Percentiles rank a stretch among this genome's conserved stretches.
These are phyloP conservation scores for Globisporangium nagaii DNA, from an alignment of 352 stramenopile genomes.

Conservation along the genomic window DNA sequence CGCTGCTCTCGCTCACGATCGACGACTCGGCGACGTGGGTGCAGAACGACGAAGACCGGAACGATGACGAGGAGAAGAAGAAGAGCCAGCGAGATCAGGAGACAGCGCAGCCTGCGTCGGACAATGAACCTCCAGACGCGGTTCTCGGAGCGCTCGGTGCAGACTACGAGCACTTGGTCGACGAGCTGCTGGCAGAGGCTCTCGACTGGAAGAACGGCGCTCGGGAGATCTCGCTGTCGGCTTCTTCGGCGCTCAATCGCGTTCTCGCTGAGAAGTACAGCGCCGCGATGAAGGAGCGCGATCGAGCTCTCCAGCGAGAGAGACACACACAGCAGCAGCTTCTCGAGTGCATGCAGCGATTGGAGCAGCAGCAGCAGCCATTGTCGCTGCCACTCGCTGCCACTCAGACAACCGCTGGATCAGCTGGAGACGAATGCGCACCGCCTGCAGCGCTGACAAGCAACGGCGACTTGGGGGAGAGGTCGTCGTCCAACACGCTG, in stretches of 20 bases:
- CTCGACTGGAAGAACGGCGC: slow-evolving; percentile 6
- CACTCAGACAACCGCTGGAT: no score
- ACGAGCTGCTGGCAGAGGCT: slow-evolving; percentile 13
- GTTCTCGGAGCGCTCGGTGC: neutral
- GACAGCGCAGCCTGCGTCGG: neutral
- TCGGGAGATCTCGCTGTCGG: neutral
- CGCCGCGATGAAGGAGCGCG: slow-evolving; percentile 29
- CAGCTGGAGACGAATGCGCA: slow-evolving; percentile 1
- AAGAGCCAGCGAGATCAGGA: slow-evolving; percentile 7
- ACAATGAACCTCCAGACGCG: neutral
- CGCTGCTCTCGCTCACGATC: slow-evolving; percentile 56
- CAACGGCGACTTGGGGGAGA: neutral
- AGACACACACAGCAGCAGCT: slow-evolving; percentile 21
- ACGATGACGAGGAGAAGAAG: slow-evolving; percentile 32
- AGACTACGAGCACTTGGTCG: slow-evolving; percentile 4
- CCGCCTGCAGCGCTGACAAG: neutral
- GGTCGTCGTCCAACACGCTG: no score
- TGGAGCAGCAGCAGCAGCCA: slow-evolving; percentile 10
- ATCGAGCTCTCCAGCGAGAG: slow-evolving; percentile 34
- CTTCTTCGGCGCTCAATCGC: slow-evolving; percentile 24
- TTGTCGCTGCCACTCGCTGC: neutral
- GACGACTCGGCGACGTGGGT: slow-evolving; percentile 72
- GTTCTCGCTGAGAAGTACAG: slow-evolving; percentile 40
- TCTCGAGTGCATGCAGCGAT: slow-evolving; percentile 12
- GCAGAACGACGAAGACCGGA: slow-evolving; percentile 56